Base-by-base conservation (phyloP, 1,139 yeast species). In the Lodderomyces beijingensis region DNA sequence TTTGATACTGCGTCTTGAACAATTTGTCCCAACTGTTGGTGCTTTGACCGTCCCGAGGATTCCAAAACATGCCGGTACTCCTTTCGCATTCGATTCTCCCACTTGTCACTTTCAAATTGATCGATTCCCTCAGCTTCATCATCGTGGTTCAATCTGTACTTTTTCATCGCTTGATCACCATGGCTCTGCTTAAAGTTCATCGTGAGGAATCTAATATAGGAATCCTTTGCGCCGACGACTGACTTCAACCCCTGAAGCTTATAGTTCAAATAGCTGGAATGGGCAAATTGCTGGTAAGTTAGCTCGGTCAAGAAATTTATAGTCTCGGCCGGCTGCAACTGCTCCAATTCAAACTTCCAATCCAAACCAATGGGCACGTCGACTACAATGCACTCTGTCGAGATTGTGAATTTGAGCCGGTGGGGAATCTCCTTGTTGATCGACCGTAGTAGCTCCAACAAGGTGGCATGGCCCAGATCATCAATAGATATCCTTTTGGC, bases 181-280 rank as follows among this genome's bases (percentile, higher is more conserved):
- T 64, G 63, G 25, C 62, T 48, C 3, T 59, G 57, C 35, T 52
- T 55, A 42, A 63, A 61, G 46, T 65, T 65, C 35, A 62, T 69
- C 17, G 50, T 43, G 25, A 67, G 45, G 32, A 61, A 65, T 38
- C 46, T 45, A 13, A 51, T 54, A 35, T 61, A 67, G 19, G 53
- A 52, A 35, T 68, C 74, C 38, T 64, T 65, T 4, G 42, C 45
- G 1, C 41, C 38, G 2, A 67, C 40, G 4, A 54, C 34, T 8
- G 41, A 43, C 19, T 54, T 48, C 25, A 67, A 41, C 14, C 47
- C 42, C 2, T 40, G 35, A n/a, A 54, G 38, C 36, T 57, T 49
- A 22, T 42, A 41, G 16, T 38, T 38, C 11, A 55, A 38, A 31
- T 43, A 49, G n/a, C 44, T 36, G 20, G 54, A 56, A 36, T 52